These are phyloP conservation scores for Luvunga scandens DNA, from an alignment of 345 rosid genomes.

Conservation along the genomic window DNA sequence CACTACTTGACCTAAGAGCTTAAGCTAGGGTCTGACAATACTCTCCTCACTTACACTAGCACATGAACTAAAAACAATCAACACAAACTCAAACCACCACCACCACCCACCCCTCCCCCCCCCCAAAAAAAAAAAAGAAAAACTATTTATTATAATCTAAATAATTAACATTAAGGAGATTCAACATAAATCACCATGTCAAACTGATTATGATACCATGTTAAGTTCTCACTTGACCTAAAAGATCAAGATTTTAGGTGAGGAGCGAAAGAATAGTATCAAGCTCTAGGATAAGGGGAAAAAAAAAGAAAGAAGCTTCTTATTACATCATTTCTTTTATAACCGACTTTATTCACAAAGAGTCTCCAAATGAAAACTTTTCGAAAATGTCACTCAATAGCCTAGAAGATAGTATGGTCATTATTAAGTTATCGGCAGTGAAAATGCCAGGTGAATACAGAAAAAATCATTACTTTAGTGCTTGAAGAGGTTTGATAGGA, in stretches of 20 bases:
- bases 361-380: not conserved
- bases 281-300: not conserved
- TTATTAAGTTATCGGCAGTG: not conserved
- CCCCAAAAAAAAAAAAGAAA: not conserved
- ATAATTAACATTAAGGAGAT: not conserved
- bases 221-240: not conserved
- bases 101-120: too few species aligned
- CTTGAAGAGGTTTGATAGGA: constrained; percentile 85
- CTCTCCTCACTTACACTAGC: not conserved
- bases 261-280: not conserved
- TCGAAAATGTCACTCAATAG: not conserved
- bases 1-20: not conserved
- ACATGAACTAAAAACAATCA: not conserved
- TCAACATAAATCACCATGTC: not conserved
- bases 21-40: not conserved
- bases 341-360: not conserved
- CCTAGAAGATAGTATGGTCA: not conserved
- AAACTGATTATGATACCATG: not conserved
- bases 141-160: not conserved
- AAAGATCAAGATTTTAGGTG: not conserved
- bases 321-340: not conserved
- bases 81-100: not conserved
- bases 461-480: constrained; percentile 53
- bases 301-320: not conserved
- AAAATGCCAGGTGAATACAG: not conserved